Evolutionary conservation across 2,329 filamentous ascomycete genomes (phyloP).

Genomic region (Colletotrichum acutatum): DNA sequence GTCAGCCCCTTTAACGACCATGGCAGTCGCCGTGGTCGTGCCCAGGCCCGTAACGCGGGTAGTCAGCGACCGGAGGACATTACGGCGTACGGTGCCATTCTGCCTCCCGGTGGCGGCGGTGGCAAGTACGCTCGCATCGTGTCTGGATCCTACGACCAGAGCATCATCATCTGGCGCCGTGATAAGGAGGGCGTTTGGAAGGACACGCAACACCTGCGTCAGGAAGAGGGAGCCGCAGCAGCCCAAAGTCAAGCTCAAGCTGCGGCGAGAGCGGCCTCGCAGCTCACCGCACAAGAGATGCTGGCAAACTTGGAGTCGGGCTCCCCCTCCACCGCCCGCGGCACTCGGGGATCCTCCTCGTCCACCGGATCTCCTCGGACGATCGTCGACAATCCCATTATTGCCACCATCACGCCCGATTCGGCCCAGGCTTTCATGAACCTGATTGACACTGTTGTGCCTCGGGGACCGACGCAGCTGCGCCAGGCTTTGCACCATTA

Average conservation of each 20-base stretch:
- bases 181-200: constrained; percentile 88
- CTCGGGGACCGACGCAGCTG: constrained; percentile 60
- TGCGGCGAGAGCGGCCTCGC: constrained; percentile 17
- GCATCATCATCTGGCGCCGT: constrained; percentile 93
- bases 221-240: constrained; percentile 74
- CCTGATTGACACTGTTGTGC: constrained; percentile 65
- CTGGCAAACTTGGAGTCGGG: background rate
- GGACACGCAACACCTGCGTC: constrained; percentile 77
- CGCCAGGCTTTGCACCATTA: constrained; percentile 57
- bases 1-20: constrained; percentile 42
- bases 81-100: constrained; percentile 82
- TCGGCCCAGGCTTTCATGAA: constrained; percentile 56
- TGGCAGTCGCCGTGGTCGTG: constrained; percentile 45
- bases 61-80: constrained; percentile 81
- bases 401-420: constrained; percentile 44
- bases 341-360: constrained; percentile 20
- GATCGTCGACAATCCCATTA: constrained; percentile 42
- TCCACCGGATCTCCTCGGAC: constrained; percentile 41
- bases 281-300: constrained; percentile 10
- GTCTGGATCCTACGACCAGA: constrained; percentile 96
- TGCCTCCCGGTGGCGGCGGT: constrained; percentile 91
- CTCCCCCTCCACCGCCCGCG: constrained; percentile 3
- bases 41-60: constrained; percentile 70
- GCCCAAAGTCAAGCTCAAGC: constrained; percentile 46
- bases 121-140: constrained; percentile 94